Percentiles rank a stretch among this genome's conserved stretches.
phyloP scores from a whole-genome alignment of 306 rosid species.

The Lupinus albus region DNA sequence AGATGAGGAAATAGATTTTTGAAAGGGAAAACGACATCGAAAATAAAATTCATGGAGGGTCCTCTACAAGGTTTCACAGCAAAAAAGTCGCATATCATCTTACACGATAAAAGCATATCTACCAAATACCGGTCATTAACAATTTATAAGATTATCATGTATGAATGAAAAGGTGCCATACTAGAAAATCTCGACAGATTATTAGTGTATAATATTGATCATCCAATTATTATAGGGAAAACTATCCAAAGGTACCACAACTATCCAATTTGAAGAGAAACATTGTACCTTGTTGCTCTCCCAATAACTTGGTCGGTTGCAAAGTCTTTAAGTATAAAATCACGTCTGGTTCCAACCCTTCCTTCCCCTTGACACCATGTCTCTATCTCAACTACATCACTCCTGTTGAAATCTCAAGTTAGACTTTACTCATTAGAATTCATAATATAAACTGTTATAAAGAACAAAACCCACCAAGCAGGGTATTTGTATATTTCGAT shows the following conservation, averaged over 20 bases:
- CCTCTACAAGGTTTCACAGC: background rate
- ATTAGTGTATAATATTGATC: background rate
- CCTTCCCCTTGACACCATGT: slow-evolving; percentile 97
- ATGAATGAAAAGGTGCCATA: slow-evolving; percentile 9
- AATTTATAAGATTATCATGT: background rate
- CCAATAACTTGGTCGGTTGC: slow-evolving; percentile 83
- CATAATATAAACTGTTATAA: slow-evolving; percentile 20
- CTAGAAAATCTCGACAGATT: slow-evolving; percentile 24
- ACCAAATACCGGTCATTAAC: background rate
- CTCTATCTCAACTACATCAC: slow-evolving; percentile 95
- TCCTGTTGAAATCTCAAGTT: slow-evolving; percentile 56
- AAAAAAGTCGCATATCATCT: slow-evolving; percentile 1
- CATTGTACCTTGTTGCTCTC: slow-evolving; percentile 82
- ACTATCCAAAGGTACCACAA: background rate
- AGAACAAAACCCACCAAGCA: slow-evolving; percentile 67
- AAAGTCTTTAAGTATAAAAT: slow-evolving; percentile 81
- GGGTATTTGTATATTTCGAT: slow-evolving; percentile 96
- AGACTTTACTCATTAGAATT: slow-evolving; percentile 29
- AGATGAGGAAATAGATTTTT: slow-evolving; percentile 21
- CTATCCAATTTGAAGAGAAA: slow-evolving; percentile 22
- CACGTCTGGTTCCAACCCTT: slow-evolving; percentile 92
- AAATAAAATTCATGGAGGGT: background rate
- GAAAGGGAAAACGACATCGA: background rate
- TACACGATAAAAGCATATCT: slow-evolving; percentile 17
- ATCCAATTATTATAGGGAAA: background rate